A percentile compares a stretch with the other conserved stretches of the same genome.
These are phyloP conservation scores for Lactarius hatsudake DNA, from an alignment of 768 basidiomycete genomes.

Conservation along the genomic window DNA sequence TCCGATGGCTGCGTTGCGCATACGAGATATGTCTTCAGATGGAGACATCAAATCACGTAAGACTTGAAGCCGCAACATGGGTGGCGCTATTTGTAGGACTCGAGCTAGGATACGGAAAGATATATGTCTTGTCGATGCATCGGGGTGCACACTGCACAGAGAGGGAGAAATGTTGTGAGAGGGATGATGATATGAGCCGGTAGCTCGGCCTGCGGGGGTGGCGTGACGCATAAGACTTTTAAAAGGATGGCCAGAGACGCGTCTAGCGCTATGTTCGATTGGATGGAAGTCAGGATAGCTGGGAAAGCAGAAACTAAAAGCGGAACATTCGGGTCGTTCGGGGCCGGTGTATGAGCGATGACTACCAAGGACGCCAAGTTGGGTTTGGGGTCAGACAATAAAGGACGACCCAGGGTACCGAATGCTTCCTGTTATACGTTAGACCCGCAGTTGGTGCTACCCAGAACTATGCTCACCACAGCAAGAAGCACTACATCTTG, in stretches of 20 bases:
- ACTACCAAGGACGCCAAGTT: constrained; percentile 24
- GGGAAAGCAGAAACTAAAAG: constrained; percentile 37
- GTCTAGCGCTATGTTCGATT: constrained; percentile 53
- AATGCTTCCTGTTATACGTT: constrained; percentile 15
- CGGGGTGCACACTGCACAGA: constrained; percentile 60
- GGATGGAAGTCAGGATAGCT: constrained; percentile 48
- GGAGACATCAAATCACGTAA: constrained; percentile 51
- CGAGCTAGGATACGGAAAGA: constrained; percentile 58
- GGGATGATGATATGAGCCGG: constrained; percentile 47
- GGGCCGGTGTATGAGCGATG: constrained; percentile 16
- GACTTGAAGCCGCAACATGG: constrained; percentile 50
- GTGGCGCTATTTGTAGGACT: constrained; percentile 48
- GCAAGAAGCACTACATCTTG: constrained; percentile 21
- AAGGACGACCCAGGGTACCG: constrained; percentile 13
- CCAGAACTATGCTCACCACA: constrained; percentile 23
- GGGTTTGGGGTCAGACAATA: constrained; percentile 21
- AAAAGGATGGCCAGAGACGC: constrained; percentile 60
- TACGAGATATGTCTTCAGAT: constrained; percentile 50
- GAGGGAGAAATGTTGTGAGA: constrained; percentile 49
- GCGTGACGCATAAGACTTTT: constrained; percentile 29
- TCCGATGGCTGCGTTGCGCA: constrained; percentile 66
- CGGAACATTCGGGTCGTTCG: constrained; percentile 1
- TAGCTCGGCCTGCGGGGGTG: constrained; percentile 28
- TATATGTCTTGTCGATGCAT: constrained; percentile 55
- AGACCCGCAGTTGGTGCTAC: neutral